Conservation (phyloP, 768 basidiomycete genomes). For the Macrocybe gigantea region DNA sequence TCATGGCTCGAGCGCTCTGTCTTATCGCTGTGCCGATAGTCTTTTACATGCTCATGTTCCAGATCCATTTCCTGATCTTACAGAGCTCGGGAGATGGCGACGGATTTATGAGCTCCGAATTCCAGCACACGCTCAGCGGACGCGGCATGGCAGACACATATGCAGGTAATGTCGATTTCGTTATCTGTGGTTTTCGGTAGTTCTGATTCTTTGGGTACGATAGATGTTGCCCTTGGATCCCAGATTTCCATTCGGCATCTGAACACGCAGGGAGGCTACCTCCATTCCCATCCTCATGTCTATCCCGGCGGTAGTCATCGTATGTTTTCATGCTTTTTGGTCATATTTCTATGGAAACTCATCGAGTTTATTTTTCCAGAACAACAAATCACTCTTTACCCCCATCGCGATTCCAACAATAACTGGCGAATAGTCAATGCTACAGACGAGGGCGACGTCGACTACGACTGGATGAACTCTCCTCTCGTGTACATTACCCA, state of each 20-base stretch:
- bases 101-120: slow-evolving; percentile 98
- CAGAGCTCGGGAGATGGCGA: slow-evolving; percentile 93
- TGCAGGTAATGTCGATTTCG: slow-evolving; percentile 54
- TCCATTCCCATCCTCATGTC: slow-evolving; percentile 89
- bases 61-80: slow-evolving; percentile 88
- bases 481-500: slow-evolving; percentile 62
- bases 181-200: background rate
- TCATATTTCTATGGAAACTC: background rate
- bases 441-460: slow-evolving; percentile 35
- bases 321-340: slow-evolving; percentile 22
- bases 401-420: slow-evolving; percentile 97
- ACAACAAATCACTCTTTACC: slow-evolving; percentile 99
- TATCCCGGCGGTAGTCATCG: slow-evolving; percentile 91
- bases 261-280: slow-evolving; percentile 98
- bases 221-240: slow-evolving; percentile 86
- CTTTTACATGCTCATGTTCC: slow-evolving; percentile 97
- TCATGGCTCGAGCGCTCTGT: slow-evolving; percentile 84
- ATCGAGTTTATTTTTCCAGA: slow-evolving; percentile 40
- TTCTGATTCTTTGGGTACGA: background rate
- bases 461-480: slow-evolving; percentile 38
- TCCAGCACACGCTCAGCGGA: slow-evolving; percentile 91
- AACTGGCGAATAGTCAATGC: slow-evolving; percentile 83
- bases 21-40: slow-evolving; percentile 77
- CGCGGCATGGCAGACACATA: slow-evolving; percentile 90
- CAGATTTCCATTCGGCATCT: slow-evolving; percentile 79